Percentiles rank a stretch among this genome's conserved stretches.
Conservation (phyloP, 768 basidiomycete genomes). For the Trametes sanguinea region DNA sequence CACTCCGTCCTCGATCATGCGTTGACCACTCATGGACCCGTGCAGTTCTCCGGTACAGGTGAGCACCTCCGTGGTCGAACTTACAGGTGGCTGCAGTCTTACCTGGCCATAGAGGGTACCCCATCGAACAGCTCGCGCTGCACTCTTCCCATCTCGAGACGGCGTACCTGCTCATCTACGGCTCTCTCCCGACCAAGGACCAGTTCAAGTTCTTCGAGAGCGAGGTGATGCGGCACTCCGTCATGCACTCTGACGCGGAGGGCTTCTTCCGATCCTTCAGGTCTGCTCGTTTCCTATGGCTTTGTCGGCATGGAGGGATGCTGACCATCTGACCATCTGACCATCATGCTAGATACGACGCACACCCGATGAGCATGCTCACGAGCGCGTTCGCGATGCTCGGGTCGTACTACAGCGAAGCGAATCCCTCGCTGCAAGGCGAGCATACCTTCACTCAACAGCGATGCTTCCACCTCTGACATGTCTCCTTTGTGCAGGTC, state of each 20-base stretch:
- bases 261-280: slow-evolving; percentile 46
- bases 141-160: slow-evolving; percentile 81
- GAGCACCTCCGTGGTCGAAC: not conserved
- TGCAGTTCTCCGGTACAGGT: slow-evolving; percentile 75
- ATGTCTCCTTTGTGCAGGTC: slow-evolving; percentile 47
- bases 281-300: slow-evolving; percentile 20
- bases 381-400: slow-evolving; percentile 87
- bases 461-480: not conserved
- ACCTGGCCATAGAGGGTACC: slow-evolving; percentile 57
- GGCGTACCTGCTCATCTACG: slow-evolving; percentile 88
- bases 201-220: slow-evolving; percentile 67
- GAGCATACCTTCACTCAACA: slow-evolving; percentile 14
- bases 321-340: not conserved
- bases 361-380: slow-evolving; percentile 90
- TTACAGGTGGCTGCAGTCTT: not conserved
- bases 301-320: not conserved
- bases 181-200: slow-evolving; percentile 63
- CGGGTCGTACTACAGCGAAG: slow-evolving; percentile 85
- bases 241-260: slow-evolving; percentile 44
- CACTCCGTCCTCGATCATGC: not conserved
- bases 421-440: slow-evolving; percentile 88
- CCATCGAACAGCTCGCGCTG: slow-evolving; percentile 87
- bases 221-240: slow-evolving; percentile 78
- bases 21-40: slow-evolving; percentile 19
- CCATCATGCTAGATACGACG: slow-evolving; percentile 65